phyloP scores from a whole-genome alignment of 305 asterid genomes.

The Fraxinus latifolia region DNA sequence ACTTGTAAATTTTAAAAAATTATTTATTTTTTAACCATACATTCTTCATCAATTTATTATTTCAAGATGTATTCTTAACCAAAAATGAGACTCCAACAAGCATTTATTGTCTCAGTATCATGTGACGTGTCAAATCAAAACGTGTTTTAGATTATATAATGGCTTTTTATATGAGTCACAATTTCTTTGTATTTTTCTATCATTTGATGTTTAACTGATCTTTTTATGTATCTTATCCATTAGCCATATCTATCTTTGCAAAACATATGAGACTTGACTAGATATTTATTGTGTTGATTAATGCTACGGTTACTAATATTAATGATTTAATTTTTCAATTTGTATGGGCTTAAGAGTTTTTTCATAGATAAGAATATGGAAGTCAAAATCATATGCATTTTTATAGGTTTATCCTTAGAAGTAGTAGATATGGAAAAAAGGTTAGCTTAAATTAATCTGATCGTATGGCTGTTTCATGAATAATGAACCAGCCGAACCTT shows the following conservation, averaged over 20 bases:
- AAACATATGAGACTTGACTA: background rate
- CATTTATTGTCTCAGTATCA: too few species aligned
- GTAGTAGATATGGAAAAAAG: background rate
- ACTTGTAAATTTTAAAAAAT: too few species aligned
- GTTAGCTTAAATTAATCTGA: background rate
- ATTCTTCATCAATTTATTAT: too few species aligned
- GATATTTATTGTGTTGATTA: background rate
- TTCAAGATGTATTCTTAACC: too few species aligned
- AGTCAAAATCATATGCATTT: background rate
- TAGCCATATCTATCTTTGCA: background rate
- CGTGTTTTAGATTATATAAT: too few species aligned
- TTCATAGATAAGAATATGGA: background rate
- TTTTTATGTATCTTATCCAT: background rate
- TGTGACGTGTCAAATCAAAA: background rate
- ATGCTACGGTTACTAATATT: background rate
- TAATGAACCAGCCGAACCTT: too few species aligned
- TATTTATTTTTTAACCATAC: too few species aligned
- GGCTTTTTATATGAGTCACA: background rate
- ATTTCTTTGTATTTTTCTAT: background rate
- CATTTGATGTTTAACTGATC: background rate
- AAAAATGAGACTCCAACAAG: too few species aligned
- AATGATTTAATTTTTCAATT: background rate
- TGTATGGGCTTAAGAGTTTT: background rate
- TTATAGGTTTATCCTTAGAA: background rate
- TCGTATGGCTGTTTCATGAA: background rate